phyloP scores from a whole-genome alignment of 2,329 filamentous ascomycete species.

The Canariomyces notabilis region DNA sequence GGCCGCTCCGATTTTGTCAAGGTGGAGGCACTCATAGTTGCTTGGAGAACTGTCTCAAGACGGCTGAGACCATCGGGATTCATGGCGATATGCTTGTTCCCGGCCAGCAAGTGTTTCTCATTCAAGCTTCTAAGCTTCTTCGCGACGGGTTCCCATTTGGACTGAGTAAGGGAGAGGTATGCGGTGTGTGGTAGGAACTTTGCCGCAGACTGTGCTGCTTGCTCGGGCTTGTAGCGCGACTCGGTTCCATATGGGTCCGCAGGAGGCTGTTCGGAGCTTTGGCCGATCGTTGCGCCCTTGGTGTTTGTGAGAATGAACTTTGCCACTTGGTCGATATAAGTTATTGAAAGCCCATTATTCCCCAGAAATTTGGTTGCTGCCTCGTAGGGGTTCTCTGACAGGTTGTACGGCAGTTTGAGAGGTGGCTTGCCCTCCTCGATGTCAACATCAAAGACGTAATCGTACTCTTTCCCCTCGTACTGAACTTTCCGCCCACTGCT shows the following conservation, averaged over 20 bases:
- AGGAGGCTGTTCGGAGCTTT: constrained; percentile 42
- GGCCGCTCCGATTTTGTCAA: constrained; percentile 29
- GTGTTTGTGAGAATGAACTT: constrained; percentile 91
- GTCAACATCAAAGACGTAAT: constrained; percentile 94
- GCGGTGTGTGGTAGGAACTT: constrained; percentile 70
- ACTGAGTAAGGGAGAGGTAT: constrained; percentile 71
- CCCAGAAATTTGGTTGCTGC: constrained; percentile 85
- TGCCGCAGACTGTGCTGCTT: constrained; percentile 42
- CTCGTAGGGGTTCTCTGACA: constrained; percentile 88
- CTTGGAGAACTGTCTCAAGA: constrained; percentile 55
- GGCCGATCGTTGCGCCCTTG: constrained; percentile 76
- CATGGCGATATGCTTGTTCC: constrained; percentile 67
- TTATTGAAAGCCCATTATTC: constrained; percentile 80
- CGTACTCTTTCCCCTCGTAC: constrained; percentile 82
- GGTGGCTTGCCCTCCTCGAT: constrained; percentile 92
- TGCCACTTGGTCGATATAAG: constrained; percentile 85
- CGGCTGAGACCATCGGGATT: constrained; percentile 61
- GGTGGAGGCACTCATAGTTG: constrained; percentile 51
- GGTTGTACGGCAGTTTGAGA: constrained; percentile 89
- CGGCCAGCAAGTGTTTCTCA: constrained; percentile 62
- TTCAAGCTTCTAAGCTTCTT: constrained; percentile 57
- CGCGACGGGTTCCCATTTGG: constrained; percentile 53
- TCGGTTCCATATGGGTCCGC: constrained; percentile 75
- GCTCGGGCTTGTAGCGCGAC: constrained; percentile 70
- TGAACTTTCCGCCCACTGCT: constrained; percentile 74